Conservation (phyloP, 176 grass and related monocot genomes). For the Paspalum vaginatum region DNA sequence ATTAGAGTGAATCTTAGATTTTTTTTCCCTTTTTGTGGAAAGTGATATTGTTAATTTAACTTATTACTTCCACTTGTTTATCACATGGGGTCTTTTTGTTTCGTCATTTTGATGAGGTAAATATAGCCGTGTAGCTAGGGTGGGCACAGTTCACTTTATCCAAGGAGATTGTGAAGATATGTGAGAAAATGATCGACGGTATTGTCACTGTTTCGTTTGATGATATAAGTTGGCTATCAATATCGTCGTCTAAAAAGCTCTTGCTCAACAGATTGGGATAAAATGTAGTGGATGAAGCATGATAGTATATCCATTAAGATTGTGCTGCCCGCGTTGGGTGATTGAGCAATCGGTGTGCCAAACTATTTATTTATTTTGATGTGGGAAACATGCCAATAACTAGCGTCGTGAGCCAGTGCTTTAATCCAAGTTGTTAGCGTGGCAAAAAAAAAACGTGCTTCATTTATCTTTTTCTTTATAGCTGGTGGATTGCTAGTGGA, state of each 20-base stretch:
- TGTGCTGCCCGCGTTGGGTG: background rate
- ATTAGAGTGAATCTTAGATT: background rate
- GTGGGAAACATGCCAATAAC: background rate
- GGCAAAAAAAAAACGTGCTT: background rate
- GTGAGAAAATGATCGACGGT: background rate
- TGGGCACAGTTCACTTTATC: background rate
- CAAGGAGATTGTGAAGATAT: background rate
- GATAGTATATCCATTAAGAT: background rate
- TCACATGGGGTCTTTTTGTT: conserved; percentile 9
- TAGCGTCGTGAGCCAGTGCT: background rate
- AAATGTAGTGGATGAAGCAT: conserved; percentile 1
- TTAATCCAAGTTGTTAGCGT: background rate
- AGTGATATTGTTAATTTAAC: background rate
- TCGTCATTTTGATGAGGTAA: background rate
- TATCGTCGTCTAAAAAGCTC: background rate
- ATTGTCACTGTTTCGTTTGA: background rate
- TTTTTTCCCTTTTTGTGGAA: no score
- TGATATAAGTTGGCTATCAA: conserved; percentile 17
- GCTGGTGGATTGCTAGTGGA: background rate
- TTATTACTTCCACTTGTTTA: background rate
- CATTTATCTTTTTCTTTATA: background rate
- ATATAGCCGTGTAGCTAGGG: background rate
- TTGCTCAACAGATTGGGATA: background rate
- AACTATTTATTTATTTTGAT: background rate
- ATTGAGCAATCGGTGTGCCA: background rate